Evolutionary conservation across 1,284 basidiomycete genomes (phyloP).

Genomic region (Naganishia cerealis): DNA sequence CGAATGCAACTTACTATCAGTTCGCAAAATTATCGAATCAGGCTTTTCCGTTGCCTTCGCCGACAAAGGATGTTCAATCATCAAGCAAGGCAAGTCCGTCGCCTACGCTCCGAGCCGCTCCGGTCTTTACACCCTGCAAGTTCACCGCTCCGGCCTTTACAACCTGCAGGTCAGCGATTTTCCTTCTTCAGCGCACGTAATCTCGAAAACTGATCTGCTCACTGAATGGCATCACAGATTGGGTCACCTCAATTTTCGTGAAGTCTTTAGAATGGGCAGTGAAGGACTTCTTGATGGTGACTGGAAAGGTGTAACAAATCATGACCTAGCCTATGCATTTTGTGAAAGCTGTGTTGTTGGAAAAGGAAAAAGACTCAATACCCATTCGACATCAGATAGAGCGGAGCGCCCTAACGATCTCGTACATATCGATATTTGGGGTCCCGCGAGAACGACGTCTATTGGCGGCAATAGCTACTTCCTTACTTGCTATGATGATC

Average conservation of each 20-base stretch:
- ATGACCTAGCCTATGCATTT: background rate
- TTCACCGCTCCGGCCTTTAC: background rate
- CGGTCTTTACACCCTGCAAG: too few species aligned
- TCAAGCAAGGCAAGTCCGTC: background rate
- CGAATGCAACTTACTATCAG: conserved; percentile 11
- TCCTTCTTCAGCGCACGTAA: background rate
- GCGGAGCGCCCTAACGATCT: conserved; percentile 1
- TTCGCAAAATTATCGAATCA: background rate
- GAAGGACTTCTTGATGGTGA: conserved; percentile 8
- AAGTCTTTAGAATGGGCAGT: conserved; percentile 19
- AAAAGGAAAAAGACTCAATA: conserved; percentile 30
- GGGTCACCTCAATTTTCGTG: conserved; percentile 2
- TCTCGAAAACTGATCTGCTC: conserved; percentile 12
- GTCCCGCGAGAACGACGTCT: conserved; percentile 30
- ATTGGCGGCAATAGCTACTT: conserved; percentile 33
- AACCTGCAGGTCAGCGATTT: conserved; percentile 15
- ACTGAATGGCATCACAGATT: conserved; percentile 22
- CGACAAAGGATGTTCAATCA: background rate
- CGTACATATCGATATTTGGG: conserved; percentile 37
- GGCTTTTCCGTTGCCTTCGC: background rate
- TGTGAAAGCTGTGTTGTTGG: conserved; percentile 31
- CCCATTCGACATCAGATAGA: background rate
- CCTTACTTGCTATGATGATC: conserved; percentile 37
- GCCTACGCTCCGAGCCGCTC: background rate
- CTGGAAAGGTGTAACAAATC: background rate